These are phyloP conservation scores for Plasmopara muralis DNA, from an alignment of 352 stramenopile species.

Conservation along the genomic window DNA sequence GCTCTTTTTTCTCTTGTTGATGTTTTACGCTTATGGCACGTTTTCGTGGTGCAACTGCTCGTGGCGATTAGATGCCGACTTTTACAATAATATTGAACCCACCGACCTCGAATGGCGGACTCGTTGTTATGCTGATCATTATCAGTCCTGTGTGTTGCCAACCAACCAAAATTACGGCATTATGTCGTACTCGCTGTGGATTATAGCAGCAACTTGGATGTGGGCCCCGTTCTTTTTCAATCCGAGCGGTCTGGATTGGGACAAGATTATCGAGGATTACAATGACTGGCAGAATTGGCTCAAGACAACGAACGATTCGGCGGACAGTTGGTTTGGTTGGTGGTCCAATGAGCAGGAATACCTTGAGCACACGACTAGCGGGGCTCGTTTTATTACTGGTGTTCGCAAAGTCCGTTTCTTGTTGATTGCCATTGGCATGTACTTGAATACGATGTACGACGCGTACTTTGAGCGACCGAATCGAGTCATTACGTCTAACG, in stretches of 20 bases:
- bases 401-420: constrained; percentile 81
- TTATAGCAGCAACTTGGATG: constrained; percentile 89
- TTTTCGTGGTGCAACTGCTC: constrained; percentile 90
- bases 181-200: constrained; percentile 94
- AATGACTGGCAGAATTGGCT: constrained; percentile 94
- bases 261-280: constrained; percentile 93
- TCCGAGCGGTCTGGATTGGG: constrained; percentile 96
- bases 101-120: constrained; percentile 69
- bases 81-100: constrained; percentile 71
- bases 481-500: constrained; percentile 42
- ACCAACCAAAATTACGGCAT: constrained; percentile 97
- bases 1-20: constrained; percentile 75
- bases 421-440: constrained; percentile 60
- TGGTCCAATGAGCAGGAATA: constrained; percentile 80
- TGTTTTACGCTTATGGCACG: constrained; percentile 89
- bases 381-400: constrained; percentile 57
- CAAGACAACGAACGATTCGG: constrained; percentile 76
- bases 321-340: constrained; percentile 84
- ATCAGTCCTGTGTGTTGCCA: constrained; percentile 88
- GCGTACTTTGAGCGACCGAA: constrained; percentile 65
- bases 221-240: constrained; percentile 93
- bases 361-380: constrained; percentile 68
- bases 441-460: constrained; percentile 77
- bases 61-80: constrained; percentile 60
- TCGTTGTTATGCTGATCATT: constrained; percentile 74